Base-by-base conservation (phyloP, 305 asterid genomes). In the Fraxinus platypoda region DNA sequence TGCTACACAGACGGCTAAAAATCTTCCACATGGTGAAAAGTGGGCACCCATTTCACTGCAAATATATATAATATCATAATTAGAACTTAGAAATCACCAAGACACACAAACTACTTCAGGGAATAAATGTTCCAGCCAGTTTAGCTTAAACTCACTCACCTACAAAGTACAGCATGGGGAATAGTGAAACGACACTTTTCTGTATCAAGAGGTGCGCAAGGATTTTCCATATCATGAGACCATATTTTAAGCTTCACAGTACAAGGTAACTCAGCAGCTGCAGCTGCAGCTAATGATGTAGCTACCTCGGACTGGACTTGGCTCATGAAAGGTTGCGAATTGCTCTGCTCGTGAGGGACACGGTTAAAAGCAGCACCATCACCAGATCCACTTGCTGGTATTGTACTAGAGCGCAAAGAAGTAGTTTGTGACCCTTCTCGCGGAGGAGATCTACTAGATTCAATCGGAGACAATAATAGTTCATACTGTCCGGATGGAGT, bases 11-110 rank as follows among this genome's bases (percentile, higher is more conserved):
- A 91, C 98, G 6, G 98, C 99, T 89, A 96, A 87, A 87, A 90
- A 96, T 84, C 98, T 92, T 76, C 99, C 99, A 81, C 98, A 93
- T n/a, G 99, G 98, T 77, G 99, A 96, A 93, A 94, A 94, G 81
- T 96, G 98, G 71, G 98, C 94, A 70, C 98, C 99, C 98, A 94
- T 96, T 88, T 96, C 99, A 90, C 99, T 96, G 82, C 74, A 88
- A 77, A 30, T 35, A 21, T 68, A 82, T 28, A 81, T 49, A 84
- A 54, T 68, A 79, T 84, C 84, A 75, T 78, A 81, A 74, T 28
- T 66, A 82, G 73, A 72, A 75, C 78, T 79, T 75, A 41, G 17
- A 74, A 59, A 78, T 78, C 66, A 46, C 43, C 35, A 11, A 71
- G 11, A 71, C 46, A 71, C 9, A 31, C 62, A 26, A 31, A 68